phyloP scores from a whole-genome alignment of 139 green algal genomes.

The Chlorella ohadii region DNA sequence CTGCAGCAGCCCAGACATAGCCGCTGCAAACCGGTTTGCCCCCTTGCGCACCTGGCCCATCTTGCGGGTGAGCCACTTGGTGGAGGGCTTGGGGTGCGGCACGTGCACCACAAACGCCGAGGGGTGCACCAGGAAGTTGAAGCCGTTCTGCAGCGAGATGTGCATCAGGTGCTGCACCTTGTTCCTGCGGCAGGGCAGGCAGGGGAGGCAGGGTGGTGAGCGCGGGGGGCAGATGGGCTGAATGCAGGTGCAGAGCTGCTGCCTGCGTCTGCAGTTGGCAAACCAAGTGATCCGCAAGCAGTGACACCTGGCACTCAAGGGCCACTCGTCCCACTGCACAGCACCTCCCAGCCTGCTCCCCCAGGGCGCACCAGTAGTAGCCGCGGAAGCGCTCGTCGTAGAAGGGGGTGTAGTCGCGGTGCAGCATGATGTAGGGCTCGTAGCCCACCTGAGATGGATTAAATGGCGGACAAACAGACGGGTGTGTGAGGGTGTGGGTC shows the following conservation, averaged over 20 bases:
- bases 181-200: conserved; percentile 34
- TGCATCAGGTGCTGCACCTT: conserved; percentile 58
- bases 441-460: conserved; percentile 34
- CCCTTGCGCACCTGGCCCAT: conserved; percentile 25
- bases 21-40: too few relatives aligned
- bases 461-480: too few relatives aligned
- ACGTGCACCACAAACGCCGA: conserved; percentile 56
- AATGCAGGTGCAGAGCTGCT: too few relatives aligned
- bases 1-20: too few relatives aligned
- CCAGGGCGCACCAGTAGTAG: conserved; percentile 39
- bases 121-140: conserved; percentile 53
- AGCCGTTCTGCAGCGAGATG: conserved; percentile 36
- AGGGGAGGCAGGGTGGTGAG: not conserved
- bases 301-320: too few relatives aligned
- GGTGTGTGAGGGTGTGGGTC: too few relatives aligned
- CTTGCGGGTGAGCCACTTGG: conserved; percentile 45
- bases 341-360: too few relatives aligned
- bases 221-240: too few relatives aligned
- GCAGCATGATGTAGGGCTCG: conserved; percentile 53
- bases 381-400: conserved; percentile 55
- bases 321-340: too few relatives aligned
- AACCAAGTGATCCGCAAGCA: too few relatives aligned
- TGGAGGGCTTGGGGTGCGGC: conserved; percentile 43
- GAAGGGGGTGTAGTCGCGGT: conserved; percentile 39
- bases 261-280: too few relatives aligned